Evolutionary conservation across 352 stramenopile species (phyloP).

Genomic region (Pythium monospermum): DNA sequence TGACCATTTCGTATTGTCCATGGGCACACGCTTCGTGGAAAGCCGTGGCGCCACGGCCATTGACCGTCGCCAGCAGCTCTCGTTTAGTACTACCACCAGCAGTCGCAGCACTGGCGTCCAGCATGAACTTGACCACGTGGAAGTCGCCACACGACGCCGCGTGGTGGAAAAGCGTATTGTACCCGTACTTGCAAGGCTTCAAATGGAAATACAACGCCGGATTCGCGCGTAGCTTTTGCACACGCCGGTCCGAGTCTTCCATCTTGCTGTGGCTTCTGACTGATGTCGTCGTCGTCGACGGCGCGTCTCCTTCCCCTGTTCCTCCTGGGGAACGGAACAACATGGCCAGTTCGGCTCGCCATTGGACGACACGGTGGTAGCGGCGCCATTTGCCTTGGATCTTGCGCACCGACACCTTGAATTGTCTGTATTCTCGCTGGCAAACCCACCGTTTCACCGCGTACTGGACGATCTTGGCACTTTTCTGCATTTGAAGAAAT

Average conservation of each 20-base stretch:
- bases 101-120: slow-evolving; percentile 25
- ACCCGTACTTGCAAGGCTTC: slow-evolving; percentile 42
- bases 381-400: slow-evolving; percentile 43
- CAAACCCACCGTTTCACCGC: slow-evolving; percentile 50
- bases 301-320: background rate
- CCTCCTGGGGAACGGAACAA: slow-evolving; percentile 33
- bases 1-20: slow-evolving; percentile 69
- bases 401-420: slow-evolving; percentile 20
- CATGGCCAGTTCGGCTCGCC: slow-evolving; percentile 40
- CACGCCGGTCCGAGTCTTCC: slow-evolving; percentile 63
- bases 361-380: slow-evolving; percentile 31
- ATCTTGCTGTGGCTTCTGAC: slow-evolving; percentile 56
- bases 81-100: slow-evolving; percentile 32
- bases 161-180: slow-evolving; percentile 73
- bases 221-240: slow-evolving; percentile 41
- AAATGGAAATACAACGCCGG: slow-evolving; percentile 48
- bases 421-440: slow-evolving; percentile 34
- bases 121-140: slow-evolving; percentile 76
- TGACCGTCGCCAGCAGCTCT: too few species aligned
- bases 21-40: slow-evolving; percentile 66
- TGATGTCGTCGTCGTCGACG: slow-evolving; percentile 8
- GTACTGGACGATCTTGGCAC: slow-evolving; percentile 36
- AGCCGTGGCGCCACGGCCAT: slow-evolving; percentile 46
- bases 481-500: slow-evolving; percentile 34
- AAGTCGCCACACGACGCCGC: slow-evolving; percentile 60